phyloP scores from a whole-genome alignment of 768 basidiomycete genomes.

The Suillus lakei region DNA sequence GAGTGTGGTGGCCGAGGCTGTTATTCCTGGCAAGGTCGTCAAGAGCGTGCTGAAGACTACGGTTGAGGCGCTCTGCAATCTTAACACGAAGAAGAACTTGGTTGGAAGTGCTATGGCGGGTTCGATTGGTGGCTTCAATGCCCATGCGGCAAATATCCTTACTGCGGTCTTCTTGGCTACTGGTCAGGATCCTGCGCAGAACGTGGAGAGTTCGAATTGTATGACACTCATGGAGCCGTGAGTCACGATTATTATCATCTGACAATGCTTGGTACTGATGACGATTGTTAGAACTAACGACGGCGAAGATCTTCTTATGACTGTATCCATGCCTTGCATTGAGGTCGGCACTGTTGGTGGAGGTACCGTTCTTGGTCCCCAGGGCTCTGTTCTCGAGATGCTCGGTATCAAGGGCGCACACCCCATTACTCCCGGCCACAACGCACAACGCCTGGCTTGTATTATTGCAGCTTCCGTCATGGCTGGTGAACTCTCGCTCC shows the following conservation, averaged over 20 bases:
- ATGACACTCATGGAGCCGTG: constrained; percentile 99
- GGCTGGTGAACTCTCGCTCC: constrained; percentile 93
- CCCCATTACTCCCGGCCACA: constrained; percentile 82
- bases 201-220: constrained; percentile 97
- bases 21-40: constrained; percentile 88
- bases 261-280: constrained; percentile 10
- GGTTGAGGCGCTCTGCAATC: constrained; percentile 83
- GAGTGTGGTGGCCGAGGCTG: constrained; percentile 95
- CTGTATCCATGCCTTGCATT: constrained; percentile 97
- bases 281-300: constrained; percentile 70
- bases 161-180: constrained; percentile 96
- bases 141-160: constrained; percentile 96
- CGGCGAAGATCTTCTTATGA: constrained; percentile 90
- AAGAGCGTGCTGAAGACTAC: constrained; percentile 94
- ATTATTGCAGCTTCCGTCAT: constrained; percentile 93
- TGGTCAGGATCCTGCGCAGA: constrained; percentile 98
- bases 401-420: constrained; percentile 93
- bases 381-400: constrained; percentile 90
- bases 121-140: constrained; percentile 97
- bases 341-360: constrained; percentile 99
- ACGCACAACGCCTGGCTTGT: constrained; percentile 87
- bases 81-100: constrained; percentile 97
- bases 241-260: constrained; percentile 41
- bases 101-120: constrained; percentile 99
- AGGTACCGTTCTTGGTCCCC: constrained; percentile 91